Percentiles rank a stretch among this genome's conserved stretches.
Conservation (phyloP, 495 filamentous ascomycete genomes). For the Penicillium flavigenum region DNA sequence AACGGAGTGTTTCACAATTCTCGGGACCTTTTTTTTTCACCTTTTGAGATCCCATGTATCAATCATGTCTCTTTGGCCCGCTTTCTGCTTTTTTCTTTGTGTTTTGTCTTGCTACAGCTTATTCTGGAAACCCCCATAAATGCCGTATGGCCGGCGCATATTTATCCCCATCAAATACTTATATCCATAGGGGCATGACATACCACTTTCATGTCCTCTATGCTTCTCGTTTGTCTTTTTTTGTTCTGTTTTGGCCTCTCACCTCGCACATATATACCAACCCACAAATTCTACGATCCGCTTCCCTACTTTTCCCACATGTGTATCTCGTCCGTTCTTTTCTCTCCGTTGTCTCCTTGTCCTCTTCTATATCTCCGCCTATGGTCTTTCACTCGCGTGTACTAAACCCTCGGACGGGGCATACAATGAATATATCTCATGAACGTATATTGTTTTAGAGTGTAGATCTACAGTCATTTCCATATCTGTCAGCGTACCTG, state of each 20-base stretch:
- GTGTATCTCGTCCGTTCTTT: slow-evolving; percentile 26
- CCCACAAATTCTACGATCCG: slow-evolving; percentile 15
- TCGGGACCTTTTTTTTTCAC: slow-evolving; percentile 21
- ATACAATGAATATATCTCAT: slow-evolving; percentile 33
- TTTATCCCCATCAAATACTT: slow-evolving; percentile 13
- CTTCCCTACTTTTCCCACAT: slow-evolving; percentile 9
- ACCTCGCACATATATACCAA: slow-evolving; percentile 17
- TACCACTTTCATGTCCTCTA: slow-evolving; percentile 6
- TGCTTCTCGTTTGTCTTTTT: slow-evolving; percentile 11
- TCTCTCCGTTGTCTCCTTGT: slow-evolving; percentile 10
- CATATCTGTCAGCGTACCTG: not conserved
- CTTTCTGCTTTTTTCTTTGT: slow-evolving; percentile 21
- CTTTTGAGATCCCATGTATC: slow-evolving; percentile 30
- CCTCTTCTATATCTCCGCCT: slow-evolving; percentile 7
- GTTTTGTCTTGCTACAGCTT: slow-evolving; percentile 13
- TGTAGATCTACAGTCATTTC: not conserved
- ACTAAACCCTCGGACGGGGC: slow-evolving; percentile 26
- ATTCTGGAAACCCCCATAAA: slow-evolving; percentile 28
- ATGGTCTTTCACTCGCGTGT: slow-evolving; percentile 20
- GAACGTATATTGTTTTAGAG: slow-evolving; percentile 6
- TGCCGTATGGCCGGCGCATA: slow-evolving; percentile 32
- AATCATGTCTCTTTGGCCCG: slow-evolving; percentile 32
- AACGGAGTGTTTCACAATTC: slow-evolving; percentile 20
- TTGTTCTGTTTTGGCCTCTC: slow-evolving; percentile 1
- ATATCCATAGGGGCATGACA: slow-evolving; percentile 17